Percentiles rank a stretch among this genome's conserved stretches.
Evolutionary conservation across 2,329 filamentous ascomycete species (phyloP).

Genomic region (Pseudomassariella vexata): DNA sequence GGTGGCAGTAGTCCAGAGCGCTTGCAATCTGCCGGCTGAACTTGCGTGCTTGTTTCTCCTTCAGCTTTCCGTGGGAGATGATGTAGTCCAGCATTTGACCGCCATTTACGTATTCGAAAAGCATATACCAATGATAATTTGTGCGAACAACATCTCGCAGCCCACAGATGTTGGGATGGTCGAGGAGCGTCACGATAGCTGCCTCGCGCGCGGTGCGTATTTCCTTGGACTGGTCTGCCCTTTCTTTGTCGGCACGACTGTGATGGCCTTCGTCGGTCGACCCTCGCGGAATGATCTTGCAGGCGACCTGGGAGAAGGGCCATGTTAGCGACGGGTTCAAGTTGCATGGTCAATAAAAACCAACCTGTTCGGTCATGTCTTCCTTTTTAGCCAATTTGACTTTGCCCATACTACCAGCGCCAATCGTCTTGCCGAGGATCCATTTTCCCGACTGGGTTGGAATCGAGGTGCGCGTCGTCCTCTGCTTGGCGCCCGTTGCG

Average conservation of each 20-base stretch:
- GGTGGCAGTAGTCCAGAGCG: constrained; percentile 93
- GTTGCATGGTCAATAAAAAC: no score
- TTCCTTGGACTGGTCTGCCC: constrained; percentile 94
- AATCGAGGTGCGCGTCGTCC: constrained; percentile 71
- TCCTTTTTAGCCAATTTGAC: constrained; percentile 91
- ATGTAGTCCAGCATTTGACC: constrained; percentile 99
- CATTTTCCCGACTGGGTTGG: constrained; percentile 87
- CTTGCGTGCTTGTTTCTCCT: constrained; percentile 97
- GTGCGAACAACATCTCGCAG: constrained; percentile 94
- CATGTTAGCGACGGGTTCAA: constrained; percentile 12
- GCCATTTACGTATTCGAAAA: constrained; percentile 98
- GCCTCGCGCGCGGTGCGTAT: constrained; percentile 91
- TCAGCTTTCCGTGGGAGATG: constrained; percentile 93
- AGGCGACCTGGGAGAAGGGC: constrained; percentile 62
- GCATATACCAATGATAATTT: constrained; percentile 99
- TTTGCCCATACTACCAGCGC: constrained; percentile 97
- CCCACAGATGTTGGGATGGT: constrained; percentile 92
- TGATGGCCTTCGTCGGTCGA: constrained; percentile 80
- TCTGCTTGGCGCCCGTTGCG: constrained; percentile 41
- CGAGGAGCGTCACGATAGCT: constrained; percentile 89
- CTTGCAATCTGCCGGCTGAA: constrained; percentile 97
- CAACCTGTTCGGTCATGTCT: constrained; percentile 84
- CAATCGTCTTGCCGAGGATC: constrained; percentile 94
- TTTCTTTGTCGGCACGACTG: constrained; percentile 68
- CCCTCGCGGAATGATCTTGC: constrained; percentile 92